These are phyloP conservation scores for Chaetomidium leptoderma DNA, from an alignment of 495 filamentous ascomycete genomes.

Conservation along the genomic window DNA sequence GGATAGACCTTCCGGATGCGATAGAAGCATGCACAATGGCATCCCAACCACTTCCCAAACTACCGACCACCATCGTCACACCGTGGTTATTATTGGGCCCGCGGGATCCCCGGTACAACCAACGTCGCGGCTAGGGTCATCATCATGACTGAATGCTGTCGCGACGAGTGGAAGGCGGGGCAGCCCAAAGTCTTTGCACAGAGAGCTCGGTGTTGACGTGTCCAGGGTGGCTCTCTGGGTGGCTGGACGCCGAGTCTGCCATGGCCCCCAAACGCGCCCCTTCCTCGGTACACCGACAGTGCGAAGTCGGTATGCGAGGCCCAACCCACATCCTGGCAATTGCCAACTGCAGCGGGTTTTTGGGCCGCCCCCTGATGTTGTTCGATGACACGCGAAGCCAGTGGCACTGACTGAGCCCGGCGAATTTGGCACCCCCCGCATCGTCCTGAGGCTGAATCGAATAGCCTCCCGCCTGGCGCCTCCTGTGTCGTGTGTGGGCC, in stretches of 20 bases:
- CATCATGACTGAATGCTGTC: not conserved
- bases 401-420: not conserved
- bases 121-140: not conserved
- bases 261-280: not conserved
- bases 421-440: not conserved
- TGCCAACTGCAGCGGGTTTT: not conserved
- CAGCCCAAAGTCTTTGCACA: not conserved
- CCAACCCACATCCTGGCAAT: not conserved
- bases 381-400: not conserved
- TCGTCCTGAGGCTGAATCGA: not conserved
- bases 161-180: not conserved
- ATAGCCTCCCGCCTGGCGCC: not conserved
- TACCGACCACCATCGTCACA: not conserved
- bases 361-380: not conserved
- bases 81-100: not conserved
- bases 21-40: not conserved
- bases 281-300: not conserved
- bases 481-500: not conserved
- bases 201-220: not conserved
- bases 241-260: not conserved
- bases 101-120: not conserved
- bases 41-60: not conserved
- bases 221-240: not conserved
- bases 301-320: not conserved
- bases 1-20: constrained; percentile 8